These are phyloP conservation scores for Hymenoscyphus albidus DNA, from an alignment of 2,329 filamentous ascomycete species.

Conservation along the genomic window DNA sequence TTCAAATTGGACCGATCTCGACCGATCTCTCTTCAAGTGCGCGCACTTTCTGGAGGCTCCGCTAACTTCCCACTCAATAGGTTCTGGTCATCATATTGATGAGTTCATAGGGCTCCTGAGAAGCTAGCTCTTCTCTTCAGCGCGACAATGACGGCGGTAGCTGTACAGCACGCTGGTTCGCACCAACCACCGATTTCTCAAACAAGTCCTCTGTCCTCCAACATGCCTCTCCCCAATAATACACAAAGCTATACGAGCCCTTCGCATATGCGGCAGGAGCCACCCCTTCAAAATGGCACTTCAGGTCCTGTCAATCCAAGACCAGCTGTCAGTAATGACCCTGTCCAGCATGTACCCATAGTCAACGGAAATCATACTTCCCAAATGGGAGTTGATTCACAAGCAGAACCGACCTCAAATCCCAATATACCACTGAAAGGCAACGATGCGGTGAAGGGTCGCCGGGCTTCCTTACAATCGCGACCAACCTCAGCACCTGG, in stretches of 20 bases:
- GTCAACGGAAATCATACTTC: constrained; percentile 19
- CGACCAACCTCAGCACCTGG: constrained; percentile 27
- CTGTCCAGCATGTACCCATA: constrained; percentile 21
- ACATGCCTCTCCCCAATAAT: constrained; percentile 26
- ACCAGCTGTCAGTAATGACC: constrained; percentile 29
- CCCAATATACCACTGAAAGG: constrained; percentile 3
- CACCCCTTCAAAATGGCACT: constrained; percentile 25
- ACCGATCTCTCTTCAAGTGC: not conserved
- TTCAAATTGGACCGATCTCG: not conserved
- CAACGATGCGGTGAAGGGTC: constrained; percentile 11
- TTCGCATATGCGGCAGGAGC: constrained; percentile 22
- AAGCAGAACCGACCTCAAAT: constrained; percentile 9
- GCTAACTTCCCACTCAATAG: not conserved
- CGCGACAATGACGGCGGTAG: constrained; percentile 35
- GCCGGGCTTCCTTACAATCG: constrained; percentile 12
- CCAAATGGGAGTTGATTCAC: constrained; percentile 13
- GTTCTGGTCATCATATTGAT: constrained; percentile 15
- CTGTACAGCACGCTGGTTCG: constrained; percentile 30
- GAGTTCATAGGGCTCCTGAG: constrained; percentile 21
- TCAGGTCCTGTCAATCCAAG: constrained; percentile 21
- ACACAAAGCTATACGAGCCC: constrained; percentile 27
- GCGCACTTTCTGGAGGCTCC: not conserved
- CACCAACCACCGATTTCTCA: constrained; percentile 30
- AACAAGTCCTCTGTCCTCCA: constrained; percentile 31
- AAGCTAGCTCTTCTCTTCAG: constrained; percentile 23